phyloP scores from a whole-genome alignment of 1,284 basidiomycete species.

The Pascua sp. region DNA sequence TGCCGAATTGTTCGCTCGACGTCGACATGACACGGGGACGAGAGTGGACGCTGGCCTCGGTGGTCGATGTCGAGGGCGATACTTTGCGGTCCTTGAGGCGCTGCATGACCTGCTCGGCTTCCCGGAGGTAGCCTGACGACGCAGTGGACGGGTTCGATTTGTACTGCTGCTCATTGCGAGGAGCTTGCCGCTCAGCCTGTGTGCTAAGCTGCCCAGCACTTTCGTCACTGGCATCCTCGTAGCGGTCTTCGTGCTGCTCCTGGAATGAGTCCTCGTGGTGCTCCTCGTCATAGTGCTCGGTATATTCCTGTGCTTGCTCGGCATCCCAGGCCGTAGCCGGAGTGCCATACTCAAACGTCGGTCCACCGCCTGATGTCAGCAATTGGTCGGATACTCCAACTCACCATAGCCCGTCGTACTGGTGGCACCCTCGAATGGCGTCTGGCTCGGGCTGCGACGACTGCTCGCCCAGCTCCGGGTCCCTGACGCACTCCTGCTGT shows the following conservation, averaged over 20 bases:
- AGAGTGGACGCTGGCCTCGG: slow-evolving; percentile 16
- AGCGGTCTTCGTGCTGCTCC: too few species aligned
- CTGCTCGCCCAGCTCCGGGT: slow-evolving; percentile 2
- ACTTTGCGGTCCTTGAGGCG: slow-evolving; percentile 61
- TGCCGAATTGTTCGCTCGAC: too few species aligned
- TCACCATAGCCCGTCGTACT: slow-evolving; percentile 8
- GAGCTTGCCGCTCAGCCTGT: too few species aligned
- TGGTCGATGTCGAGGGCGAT: slow-evolving; percentile 35
- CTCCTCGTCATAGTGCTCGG: too few species aligned
- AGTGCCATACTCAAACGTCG: slow-evolving; percentile 26
- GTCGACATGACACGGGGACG: background rate
- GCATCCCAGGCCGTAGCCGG: too few species aligned
- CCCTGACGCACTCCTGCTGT: slow-evolving; percentile 18
- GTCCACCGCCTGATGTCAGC: slow-evolving; percentile 18
- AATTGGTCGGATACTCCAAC: background rate
- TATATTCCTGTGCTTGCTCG: too few species aligned
- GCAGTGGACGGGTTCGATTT: slow-evolving; percentile 45
- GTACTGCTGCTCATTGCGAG: background rate
- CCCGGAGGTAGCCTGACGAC: slow-evolving; percentile 60
- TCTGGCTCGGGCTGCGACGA: background rate
- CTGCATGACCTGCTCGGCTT: slow-evolving; percentile 74
- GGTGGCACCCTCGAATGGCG: too few species aligned
- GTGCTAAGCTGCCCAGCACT: too few species aligned
- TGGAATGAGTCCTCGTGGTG: too few species aligned
- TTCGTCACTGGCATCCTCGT: too few species aligned